Evolutionary conservation across 805 yeast genomes (phyloP).

Genomic region (Pichia membranifaciens): DNA sequence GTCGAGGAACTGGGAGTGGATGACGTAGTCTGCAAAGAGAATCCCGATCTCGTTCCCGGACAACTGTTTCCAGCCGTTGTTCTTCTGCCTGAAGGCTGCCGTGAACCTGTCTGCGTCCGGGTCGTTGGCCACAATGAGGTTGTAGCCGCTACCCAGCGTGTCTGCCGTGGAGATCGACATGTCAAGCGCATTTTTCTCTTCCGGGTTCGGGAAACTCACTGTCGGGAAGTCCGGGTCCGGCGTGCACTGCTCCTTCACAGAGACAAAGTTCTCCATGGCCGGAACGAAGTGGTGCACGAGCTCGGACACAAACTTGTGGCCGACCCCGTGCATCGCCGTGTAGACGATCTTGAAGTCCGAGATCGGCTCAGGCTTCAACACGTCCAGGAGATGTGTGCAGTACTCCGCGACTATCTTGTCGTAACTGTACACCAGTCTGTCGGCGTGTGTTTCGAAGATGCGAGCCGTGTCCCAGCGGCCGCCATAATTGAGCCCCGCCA

Average conservation of each 20-base stretch:
- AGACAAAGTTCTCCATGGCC: conserved; percentile 18
- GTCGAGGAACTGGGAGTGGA: conserved; percentile 23
- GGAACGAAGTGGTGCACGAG: conserved; percentile 30
- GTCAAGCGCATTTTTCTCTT: conserved; percentile 85
- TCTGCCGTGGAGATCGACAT: conserved; percentile 64
- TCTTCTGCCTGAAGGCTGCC: conserved; percentile 53
- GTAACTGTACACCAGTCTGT: conserved; percentile 35
- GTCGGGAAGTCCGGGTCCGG: conserved; percentile 89
- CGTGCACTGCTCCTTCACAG: conserved; percentile 56
- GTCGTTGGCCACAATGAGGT: conserved; percentile 78
- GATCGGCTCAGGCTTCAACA: conserved; percentile 30
- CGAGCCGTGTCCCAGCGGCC: conserved; percentile 30
- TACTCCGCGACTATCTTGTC: conserved; percentile 40
- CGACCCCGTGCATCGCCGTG: conserved; percentile 97
- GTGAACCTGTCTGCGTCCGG: conserved; percentile 97
- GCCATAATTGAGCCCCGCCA: conserved; percentile 39
- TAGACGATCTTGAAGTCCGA: conserved; percentile 55
- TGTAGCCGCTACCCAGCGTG: conserved; percentile 24
- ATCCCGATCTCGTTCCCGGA: conserved; percentile 91
- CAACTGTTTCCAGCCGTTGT: conserved; percentile 63
- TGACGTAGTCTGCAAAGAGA: conserved; percentile 65
- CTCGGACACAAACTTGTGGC: conserved; percentile 51
- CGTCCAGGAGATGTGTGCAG: conserved; percentile 26
- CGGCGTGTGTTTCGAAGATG: conserved; percentile 16
- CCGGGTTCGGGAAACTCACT: conserved; percentile 91